These are phyloP conservation scores for Graphilbum sp. DNA, from an alignment of 2,329 filamentous ascomycete species.

Conservation along the genomic window DNA sequence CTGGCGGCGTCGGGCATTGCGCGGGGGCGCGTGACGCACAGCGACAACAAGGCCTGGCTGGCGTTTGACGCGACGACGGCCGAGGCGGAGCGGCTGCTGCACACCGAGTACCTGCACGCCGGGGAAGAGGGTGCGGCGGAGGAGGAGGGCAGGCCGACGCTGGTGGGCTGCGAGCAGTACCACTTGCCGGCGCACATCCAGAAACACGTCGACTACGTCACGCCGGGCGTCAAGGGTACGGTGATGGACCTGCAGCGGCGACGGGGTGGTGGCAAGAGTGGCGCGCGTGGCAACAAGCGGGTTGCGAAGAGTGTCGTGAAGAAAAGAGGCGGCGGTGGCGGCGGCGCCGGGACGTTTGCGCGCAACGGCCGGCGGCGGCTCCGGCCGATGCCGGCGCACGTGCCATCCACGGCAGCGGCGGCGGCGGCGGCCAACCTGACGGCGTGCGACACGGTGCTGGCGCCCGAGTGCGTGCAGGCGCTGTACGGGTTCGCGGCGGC, in stretches of 20 bases:
- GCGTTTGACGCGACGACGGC: slow-evolving; percentile 10
- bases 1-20: slow-evolving; percentile 13
- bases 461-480: slow-evolving; percentile 34
- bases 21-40: not conserved
- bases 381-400: not conserved
- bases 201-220: slow-evolving; percentile 37
- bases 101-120: slow-evolving; percentile 7
- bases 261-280: no score
- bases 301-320: no score
- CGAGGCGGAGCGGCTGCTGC: slow-evolving; percentile 9
- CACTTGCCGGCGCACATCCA: slow-evolving; percentile 30
- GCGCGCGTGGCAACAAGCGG: no score
- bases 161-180: slow-evolving; percentile 10
- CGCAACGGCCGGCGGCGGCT: not conserved
- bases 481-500: slow-evolving; percentile 14
- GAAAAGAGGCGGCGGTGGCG: not conserved
- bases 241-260: not conserved
- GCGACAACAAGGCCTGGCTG: slow-evolving; percentile 9
- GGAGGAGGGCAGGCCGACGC: not conserved
- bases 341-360: not conserved
- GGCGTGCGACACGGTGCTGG: slow-evolving; percentile 35
- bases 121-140: not conserved
- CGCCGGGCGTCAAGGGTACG: slow-evolving; percentile 20
- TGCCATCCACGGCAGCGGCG: no score
- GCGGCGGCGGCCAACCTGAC: slow-evolving; percentile 6